Percentiles rank a stretch among this genome's conserved stretches.
These are phyloP conservation scores for Diospyros kaki DNA, from an alignment of 148 eudicot genomes.

Conservation along the genomic window DNA sequence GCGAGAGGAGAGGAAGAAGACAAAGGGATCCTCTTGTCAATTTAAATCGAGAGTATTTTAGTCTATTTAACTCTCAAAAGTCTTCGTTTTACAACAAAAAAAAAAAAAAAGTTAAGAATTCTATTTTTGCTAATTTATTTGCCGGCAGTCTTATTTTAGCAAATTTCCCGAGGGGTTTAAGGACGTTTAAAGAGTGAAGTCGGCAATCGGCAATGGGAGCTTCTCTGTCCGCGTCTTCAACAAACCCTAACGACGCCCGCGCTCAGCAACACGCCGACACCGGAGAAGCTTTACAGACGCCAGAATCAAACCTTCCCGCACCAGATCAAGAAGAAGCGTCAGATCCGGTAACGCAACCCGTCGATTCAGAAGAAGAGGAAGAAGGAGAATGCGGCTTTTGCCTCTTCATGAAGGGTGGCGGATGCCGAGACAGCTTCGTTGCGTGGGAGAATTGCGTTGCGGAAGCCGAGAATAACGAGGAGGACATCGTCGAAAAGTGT, in stretches of 20 bases:
- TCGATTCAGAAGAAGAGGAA: slow-evolving; percentile 13
- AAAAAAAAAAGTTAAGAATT: too few species aligned
- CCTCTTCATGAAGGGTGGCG: slow-evolving; percentile 68
- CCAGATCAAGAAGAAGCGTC: neutral
- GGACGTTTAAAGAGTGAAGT: neutral
- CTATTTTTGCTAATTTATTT: too few species aligned
- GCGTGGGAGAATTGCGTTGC: slow-evolving; percentile 55
- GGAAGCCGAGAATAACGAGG: slow-evolving; percentile 40
- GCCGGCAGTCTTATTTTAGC: too few species aligned
- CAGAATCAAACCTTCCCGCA: slow-evolving; percentile 11
- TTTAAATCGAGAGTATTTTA: too few species aligned
- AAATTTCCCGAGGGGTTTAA: neutral
- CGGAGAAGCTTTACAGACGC: slow-evolving; percentile 13
- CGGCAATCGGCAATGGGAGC: slow-evolving; percentile 20
- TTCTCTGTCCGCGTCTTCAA: slow-evolving; percentile 1
- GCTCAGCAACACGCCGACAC: neutral
- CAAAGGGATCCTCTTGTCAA: too few species aligned
- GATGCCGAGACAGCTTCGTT: slow-evolving; percentile 46
- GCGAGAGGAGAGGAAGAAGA: too few species aligned
- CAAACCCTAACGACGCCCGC: slow-evolving; percentile 14
- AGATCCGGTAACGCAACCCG: neutral
- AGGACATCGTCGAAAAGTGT: slow-evolving; percentile 55
- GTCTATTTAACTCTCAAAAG: too few species aligned
- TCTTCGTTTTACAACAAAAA: too few species aligned
- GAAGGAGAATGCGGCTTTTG: slow-evolving; percentile 69